Conservation (phyloP, 2,329 filamentous ascomycete genomes). For the Paraconiothyrium sp. region DNA sequence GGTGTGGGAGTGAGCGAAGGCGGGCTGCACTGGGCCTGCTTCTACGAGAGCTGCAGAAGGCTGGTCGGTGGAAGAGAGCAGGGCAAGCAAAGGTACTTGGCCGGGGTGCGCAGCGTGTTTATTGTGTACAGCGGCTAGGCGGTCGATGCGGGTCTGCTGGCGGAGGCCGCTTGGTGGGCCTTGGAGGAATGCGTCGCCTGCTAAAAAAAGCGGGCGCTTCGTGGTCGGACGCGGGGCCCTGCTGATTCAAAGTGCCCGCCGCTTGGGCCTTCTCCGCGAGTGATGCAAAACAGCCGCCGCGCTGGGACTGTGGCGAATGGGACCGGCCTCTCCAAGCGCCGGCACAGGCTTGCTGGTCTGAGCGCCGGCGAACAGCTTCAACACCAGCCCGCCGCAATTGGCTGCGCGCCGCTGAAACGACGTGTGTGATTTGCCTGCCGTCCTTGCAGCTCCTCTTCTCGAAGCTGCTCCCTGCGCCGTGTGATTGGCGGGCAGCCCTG, state of each 20-base stretch:
- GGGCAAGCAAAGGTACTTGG: constrained; percentile 36
- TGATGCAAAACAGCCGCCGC: constrained; percentile 43
- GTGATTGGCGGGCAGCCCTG: constrained; percentile 39
- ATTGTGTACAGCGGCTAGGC: constrained; percentile 40
- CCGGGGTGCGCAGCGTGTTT: constrained; percentile 42
- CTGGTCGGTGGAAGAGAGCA: constrained; percentile 31
- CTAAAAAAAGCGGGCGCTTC: constrained; percentile 44
- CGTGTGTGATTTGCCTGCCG: constrained; percentile 47
- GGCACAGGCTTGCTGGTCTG: constrained; percentile 31
- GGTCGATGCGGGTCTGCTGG: constrained; percentile 41
- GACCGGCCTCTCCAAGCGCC: constrained; percentile 40
- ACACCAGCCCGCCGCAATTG: constrained; percentile 29
- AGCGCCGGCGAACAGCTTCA: constrained; percentile 26
- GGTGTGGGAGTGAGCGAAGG: constrained; percentile 28
- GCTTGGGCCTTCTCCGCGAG: constrained; percentile 25
- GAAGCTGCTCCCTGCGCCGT: constrained; percentile 19
- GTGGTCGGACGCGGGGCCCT: constrained; percentile 27
- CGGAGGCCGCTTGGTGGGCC: constrained; percentile 44
- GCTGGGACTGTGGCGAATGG: constrained; percentile 30
- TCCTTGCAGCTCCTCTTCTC: constrained; percentile 45
- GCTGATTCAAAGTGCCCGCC: constrained; percentile 22
- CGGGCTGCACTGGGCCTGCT: constrained; percentile 3
- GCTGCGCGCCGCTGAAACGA: constrained; percentile 42
- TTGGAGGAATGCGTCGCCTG: constrained; percentile 30
- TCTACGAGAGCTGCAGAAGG: constrained; percentile 30